Base-by-base conservation (phyloP, 148 eudicot genomes). In the Limonium bicolor region DNA sequence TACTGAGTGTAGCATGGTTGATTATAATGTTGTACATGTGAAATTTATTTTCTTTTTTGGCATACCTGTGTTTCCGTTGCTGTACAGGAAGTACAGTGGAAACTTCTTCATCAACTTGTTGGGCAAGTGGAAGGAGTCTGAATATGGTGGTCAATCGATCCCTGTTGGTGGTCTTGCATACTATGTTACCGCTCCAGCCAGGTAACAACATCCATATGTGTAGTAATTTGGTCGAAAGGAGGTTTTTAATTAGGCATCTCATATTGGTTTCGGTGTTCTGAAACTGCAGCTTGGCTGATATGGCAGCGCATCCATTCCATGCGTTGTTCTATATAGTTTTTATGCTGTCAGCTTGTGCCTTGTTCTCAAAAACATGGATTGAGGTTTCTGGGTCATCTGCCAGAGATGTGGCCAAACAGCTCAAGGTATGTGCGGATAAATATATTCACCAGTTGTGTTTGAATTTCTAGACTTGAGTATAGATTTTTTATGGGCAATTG, bases 161-260 rank as follows among this genome's bases (percentile, higher is more conserved):
- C 95, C 95, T 25, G 92, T 85, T 67, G 95, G 95, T 32, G 95
- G 95, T 58, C 76, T 85, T 66, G 95, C 95, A 31, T 85, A 85
- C 51, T 85, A 69, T 50, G 70, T 85, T 5, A 85, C 95, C 34
- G 84, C 94, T 35, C 88, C 94, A 33, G 77, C 88, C 48, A 84
- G 94, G 87, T 83, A 36, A 45, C 31, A 27, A 25, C 18, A 2
- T 11, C 4, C 5, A 10, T 37, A 6, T 5, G 11, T 23, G 28
- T n/a, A 48, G 9, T 18, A n/a, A 13, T 26, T 44, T 18, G 6
- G 3, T 11, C 24, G 7, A 15, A 34, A 13, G 17, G 10, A 38
- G 16, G 19, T 22, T 15, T 38, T 20, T 20, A 1, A n/a, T 38
- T n/a, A 12, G 18, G 14, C 15, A 9, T 50, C 8, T 22, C 54